These are phyloP conservation scores for Xylaria sp. DNA, from an alignment of 495 filamentous ascomycete genomes.

Conservation along the genomic window DNA sequence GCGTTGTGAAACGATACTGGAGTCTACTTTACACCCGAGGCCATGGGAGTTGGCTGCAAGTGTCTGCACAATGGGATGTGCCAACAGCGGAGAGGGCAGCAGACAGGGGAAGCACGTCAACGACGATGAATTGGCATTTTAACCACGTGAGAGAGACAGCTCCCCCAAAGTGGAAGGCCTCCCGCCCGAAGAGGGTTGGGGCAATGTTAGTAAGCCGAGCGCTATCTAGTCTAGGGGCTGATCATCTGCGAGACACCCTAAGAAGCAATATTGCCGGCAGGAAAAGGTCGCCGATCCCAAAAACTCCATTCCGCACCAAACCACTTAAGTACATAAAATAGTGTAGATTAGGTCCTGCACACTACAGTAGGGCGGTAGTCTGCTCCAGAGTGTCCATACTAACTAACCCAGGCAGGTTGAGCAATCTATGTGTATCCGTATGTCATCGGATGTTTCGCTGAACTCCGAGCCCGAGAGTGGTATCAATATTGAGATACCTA, in stretches of 20 bases:
- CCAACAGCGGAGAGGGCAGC: background rate
- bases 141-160: background rate
- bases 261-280: background rate
- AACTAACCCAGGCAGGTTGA: background rate
- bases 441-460: background rate
- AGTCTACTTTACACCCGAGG: background rate
- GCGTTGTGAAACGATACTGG: background rate
- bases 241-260: background rate
- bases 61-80: background rate
- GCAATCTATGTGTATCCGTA: background rate
- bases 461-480: background rate
- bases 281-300: background rate
- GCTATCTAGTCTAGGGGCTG: background rate
- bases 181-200: background rate
- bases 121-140: background rate
- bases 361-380: background rate
- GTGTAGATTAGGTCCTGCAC: background rate
- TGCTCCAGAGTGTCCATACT: background rate
- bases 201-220: background rate
- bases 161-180: background rate
- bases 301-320: background rate
- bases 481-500: background rate
- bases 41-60: conserved; percentile 1
- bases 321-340: background rate
- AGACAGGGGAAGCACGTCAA: background rate